Conservation (phyloP, 1,284 basidiomycete species). For the Pisolithus thermaeus region DNA sequence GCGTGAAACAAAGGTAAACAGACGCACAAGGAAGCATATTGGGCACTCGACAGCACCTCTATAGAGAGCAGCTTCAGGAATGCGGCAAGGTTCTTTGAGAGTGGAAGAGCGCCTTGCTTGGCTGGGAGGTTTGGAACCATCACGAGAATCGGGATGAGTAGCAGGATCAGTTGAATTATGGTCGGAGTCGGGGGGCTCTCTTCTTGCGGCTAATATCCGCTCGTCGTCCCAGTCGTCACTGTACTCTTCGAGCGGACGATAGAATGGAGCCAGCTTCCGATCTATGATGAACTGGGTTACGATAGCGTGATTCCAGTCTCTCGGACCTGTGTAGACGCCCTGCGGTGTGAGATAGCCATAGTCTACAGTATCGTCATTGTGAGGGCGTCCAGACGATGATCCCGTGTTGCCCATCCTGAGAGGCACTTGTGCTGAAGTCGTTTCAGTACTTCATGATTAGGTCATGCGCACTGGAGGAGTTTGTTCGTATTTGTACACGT, state of each 20-base stretch:
- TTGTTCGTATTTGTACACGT: constrained; percentile 1
- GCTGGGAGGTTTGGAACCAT: constrained; percentile 36
- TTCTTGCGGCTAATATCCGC: constrained; percentile 73
- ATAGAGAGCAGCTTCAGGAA: constrained; percentile 76
- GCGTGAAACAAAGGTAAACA: constrained; percentile 33
- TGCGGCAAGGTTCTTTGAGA: constrained; percentile 51
- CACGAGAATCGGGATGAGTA: constrained; percentile 34
- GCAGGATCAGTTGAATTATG: constrained; percentile 30
- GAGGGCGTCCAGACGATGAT: constrained; percentile 61
- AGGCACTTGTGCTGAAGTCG: background rate
- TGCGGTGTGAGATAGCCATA: constrained; percentile 82
- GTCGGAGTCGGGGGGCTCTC: constrained; percentile 49
- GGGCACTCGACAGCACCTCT: constrained; percentile 91
- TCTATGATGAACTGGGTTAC: constrained; percentile 86
- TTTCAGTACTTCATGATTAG: constrained; percentile 2
- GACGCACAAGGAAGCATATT: constrained; percentile 95
- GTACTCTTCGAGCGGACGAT: constrained; percentile 92
- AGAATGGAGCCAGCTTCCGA: constrained; percentile 91
- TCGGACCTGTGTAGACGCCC: constrained; percentile 81
- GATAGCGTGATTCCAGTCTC: constrained; percentile 87
- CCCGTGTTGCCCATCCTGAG: constrained; percentile 68
- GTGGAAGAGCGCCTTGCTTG: constrained; percentile 30
- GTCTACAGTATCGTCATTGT: constrained; percentile 75
- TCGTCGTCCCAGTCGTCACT: constrained; percentile 82
- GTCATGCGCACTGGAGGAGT: constrained; percentile 3